Percentiles rank a stretch among this genome's conserved stretches.
Conservation (phyloP, 192 early-diverging fungal genomes). For the Chytriomyces confervae region DNA sequence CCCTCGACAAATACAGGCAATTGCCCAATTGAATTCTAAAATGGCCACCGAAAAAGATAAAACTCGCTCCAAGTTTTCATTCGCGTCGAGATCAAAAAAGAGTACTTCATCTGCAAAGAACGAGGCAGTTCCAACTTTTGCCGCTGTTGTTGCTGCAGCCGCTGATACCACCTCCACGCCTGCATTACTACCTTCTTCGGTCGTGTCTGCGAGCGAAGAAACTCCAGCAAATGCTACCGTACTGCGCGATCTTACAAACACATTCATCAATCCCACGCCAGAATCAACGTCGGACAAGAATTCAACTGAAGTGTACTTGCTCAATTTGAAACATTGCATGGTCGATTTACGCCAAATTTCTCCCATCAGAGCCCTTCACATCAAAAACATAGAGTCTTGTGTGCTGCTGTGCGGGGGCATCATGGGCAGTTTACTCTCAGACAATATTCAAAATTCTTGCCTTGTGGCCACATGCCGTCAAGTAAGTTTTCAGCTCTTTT, state of each 20-base stretch:
- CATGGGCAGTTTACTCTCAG: conserved; percentile 73
- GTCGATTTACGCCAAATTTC: conserved; percentile 63
- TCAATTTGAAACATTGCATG: conserved; percentile 64
- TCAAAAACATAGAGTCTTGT: conserved; percentile 69
- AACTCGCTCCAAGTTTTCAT: conserved; percentile 10
- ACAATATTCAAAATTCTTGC: conserved; percentile 66
- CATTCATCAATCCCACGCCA: not conserved
- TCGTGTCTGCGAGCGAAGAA: too few relatives aligned
- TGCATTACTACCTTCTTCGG: too few relatives aligned
- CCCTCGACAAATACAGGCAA: not conserved
- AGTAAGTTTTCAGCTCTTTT: conserved; percentile 49
- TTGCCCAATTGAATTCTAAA: conserved; percentile 5
- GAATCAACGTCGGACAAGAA: too few relatives aligned
- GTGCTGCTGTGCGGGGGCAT: conserved; percentile 72
- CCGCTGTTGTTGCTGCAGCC: not conserved
- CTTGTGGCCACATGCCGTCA: conserved; percentile 78
- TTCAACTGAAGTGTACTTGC: conserved; percentile 61
- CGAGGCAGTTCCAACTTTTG: not conserved
- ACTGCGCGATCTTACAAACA: not conserved
- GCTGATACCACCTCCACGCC: too few relatives aligned
- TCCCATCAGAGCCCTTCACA: conserved; percentile 75
- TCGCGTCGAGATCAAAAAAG: conserved; percentile 3
- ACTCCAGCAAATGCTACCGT: too few relatives aligned
- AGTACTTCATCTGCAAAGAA: not conserved
- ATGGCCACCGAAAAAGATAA: not conserved